phyloP scores from a whole-genome alignment of 2,329 filamentous ascomycete species.

The Colletotrichum simmondsii region DNA sequence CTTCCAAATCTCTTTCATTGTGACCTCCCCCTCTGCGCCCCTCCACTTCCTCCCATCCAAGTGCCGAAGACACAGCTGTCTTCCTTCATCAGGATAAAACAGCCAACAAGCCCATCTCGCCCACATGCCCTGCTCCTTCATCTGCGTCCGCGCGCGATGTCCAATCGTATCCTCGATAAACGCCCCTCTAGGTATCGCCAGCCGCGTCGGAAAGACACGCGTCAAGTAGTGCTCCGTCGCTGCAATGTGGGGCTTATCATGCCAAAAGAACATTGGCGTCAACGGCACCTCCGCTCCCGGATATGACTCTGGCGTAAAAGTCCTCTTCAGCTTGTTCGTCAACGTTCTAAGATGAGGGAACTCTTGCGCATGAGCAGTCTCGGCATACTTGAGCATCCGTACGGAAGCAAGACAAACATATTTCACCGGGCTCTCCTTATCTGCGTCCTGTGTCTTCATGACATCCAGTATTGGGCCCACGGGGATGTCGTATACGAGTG shows the following conservation, averaged over 20 bases:
- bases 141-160: slow-evolving; percentile 64
- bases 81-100: slow-evolving; percentile 61
- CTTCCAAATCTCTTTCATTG: slow-evolving; percentile 27
- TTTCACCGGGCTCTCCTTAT: slow-evolving; percentile 51
- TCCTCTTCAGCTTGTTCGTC: slow-evolving; percentile 53
- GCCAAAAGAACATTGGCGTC: slow-evolving; percentile 69
- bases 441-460: slow-evolving; percentile 52
- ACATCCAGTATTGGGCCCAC: slow-evolving; percentile 54
- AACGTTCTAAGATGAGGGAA: slow-evolving; percentile 54
- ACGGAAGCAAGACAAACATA: slow-evolving; percentile 65
- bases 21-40: slow-evolving; percentile 47
- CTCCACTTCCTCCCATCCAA: slow-evolving; percentile 63
- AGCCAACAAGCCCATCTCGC: slow-evolving; percentile 66
- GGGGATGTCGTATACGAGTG: slow-evolving; percentile 57
- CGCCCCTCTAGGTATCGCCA: slow-evolving; percentile 61
- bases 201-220: slow-evolving; percentile 59
- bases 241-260: slow-evolving; percentile 67
- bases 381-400: slow-evolving; percentile 62
- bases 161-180: slow-evolving; percentile 69
- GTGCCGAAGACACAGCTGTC: slow-evolving; percentile 58
- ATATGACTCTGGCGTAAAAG: slow-evolving; percentile 43
- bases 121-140: slow-evolving; percentile 63
- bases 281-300: slow-evolving; percentile 50
- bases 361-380: slow-evolving; percentile 54
- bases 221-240: slow-evolving; percentile 60